These are phyloP conservation scores for Chlamydomonas sp. DNA, from an alignment of 139 green algal genomes.

Conservation along the genomic window DNA sequence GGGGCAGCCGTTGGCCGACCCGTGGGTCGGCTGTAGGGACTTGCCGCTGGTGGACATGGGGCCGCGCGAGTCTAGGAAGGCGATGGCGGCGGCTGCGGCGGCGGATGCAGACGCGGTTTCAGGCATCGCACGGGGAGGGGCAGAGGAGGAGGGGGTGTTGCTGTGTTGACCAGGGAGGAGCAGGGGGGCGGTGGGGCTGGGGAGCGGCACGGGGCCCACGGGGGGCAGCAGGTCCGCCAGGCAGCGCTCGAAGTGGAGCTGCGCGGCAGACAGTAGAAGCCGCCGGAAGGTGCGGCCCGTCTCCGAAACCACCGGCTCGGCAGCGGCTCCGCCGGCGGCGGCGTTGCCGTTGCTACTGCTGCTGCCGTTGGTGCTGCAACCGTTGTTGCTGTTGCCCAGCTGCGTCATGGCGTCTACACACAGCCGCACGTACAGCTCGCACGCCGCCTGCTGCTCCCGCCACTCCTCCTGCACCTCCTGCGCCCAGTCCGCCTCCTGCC, in stretches of 20 bases:
- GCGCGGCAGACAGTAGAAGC: neutral
- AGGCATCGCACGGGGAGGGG: too few relatives aligned
- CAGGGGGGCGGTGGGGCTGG: too few relatives aligned
- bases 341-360: neutral
- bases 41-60: neutral
- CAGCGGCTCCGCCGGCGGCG: neutral
- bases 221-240: neutral
- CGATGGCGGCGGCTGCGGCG: neutral
- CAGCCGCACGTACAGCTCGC: conserved; percentile 20
- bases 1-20: neutral
- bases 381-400: neutral
- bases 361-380: neutral
- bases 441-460: neutral
- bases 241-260: conserved; percentile 24
- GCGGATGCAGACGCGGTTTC: too few relatives aligned
- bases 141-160: too few relatives aligned
- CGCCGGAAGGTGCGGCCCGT: conserved; percentile 11
- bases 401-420: neutral
- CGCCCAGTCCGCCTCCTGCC: conserved; percentile 1
- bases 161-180: too few relatives aligned
- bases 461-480: conserved; percentile 4
- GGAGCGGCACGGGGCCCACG: too few relatives aligned
- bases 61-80: neutral
- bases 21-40: neutral
- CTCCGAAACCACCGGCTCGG: neutral